phyloP scores from a whole-genome alignment of 225 moss, liverwort and hornwort genomes.

The Asterella californica region DNA sequence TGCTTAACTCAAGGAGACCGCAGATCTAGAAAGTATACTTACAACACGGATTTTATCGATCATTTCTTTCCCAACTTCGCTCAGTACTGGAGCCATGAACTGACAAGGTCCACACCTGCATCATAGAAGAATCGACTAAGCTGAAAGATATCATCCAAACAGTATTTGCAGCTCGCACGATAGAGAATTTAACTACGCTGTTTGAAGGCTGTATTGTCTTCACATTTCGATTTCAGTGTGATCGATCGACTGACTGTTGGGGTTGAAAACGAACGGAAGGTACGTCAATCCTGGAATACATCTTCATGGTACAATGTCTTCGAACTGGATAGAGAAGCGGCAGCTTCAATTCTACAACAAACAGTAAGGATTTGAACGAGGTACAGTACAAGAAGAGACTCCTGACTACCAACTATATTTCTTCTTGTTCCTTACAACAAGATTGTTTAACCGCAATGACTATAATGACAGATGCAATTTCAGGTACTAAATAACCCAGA shows the following conservation, averaged over 20 bases:
- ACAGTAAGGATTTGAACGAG: neutral
- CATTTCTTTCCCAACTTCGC: constrained; percentile 60
- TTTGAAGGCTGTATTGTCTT: too few relatives aligned
- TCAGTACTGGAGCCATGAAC: constrained; percentile 86
- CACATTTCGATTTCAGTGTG: too few relatives aligned
- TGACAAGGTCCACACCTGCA: constrained; percentile 98
- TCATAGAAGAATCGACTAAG: neutral
- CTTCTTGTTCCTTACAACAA: neutral
- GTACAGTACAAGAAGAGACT: neutral
- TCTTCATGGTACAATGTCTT: neutral
- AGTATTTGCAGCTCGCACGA: too few relatives aligned
- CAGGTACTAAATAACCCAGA: too few relatives aligned
- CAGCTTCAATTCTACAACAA: neutral
- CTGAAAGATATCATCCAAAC: neutral
- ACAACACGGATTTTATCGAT: constrained; percentile 77
- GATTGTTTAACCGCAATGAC: too few relatives aligned
- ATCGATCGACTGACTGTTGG: neutral
- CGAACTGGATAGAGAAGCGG: neutral
- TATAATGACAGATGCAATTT: too few relatives aligned
- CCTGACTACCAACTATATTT: neutral
- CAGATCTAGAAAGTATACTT: constrained; percentile 31
- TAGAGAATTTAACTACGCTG: neutral
- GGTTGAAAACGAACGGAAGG: neutral
- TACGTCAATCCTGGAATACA: neutral
- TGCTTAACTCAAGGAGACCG: neutral